Evolutionary conservation across 108 stramenopile genomes (phyloP).

Genomic region (Stephanodiscus triporus): DNA sequence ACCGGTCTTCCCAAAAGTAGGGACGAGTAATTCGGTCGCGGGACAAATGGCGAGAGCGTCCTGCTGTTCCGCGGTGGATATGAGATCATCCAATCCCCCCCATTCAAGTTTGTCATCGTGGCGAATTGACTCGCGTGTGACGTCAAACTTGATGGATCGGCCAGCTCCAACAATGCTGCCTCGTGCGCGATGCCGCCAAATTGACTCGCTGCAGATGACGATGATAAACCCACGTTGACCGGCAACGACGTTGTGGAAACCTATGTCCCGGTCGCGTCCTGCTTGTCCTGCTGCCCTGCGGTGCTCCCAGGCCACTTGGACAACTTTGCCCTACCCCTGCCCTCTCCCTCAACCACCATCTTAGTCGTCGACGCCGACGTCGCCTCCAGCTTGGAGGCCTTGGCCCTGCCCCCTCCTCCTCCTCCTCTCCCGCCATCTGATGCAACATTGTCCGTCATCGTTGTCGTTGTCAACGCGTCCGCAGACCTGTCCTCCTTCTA

Average conservation of each 20-base stretch:
- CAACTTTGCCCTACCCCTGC: neutral
- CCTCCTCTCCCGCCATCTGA: no score
- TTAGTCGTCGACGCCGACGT: neutral
- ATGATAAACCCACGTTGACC: neutral
- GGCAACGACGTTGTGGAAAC: neutral
- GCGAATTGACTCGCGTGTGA: constrained; percentile 26
- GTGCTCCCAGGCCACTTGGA: neutral
- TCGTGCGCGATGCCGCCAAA: neutral
- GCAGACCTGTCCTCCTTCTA: neutral
- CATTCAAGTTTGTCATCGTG: constrained; percentile 18
- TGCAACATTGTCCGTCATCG: neutral
- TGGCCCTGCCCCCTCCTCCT: constrained; percentile 1
- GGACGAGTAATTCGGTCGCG: neutral
- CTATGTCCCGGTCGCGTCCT: neutral
- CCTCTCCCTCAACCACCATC: neutral
- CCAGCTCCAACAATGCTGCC: neutral
- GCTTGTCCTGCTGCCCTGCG: neutral
- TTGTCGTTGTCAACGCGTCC: neutral
- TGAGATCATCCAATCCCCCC: neutral
- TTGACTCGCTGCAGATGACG: constrained; percentile 1
- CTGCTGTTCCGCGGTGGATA: neutral
- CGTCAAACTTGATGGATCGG: neutral
- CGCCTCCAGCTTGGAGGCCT: constrained; percentile 5
- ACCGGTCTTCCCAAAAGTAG: no score
- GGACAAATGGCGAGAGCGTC: neutral